phyloP scores from a whole-genome alignment of 192 early-diverging fungal genomes.

The Gamsiella multidivaricata region DNA sequence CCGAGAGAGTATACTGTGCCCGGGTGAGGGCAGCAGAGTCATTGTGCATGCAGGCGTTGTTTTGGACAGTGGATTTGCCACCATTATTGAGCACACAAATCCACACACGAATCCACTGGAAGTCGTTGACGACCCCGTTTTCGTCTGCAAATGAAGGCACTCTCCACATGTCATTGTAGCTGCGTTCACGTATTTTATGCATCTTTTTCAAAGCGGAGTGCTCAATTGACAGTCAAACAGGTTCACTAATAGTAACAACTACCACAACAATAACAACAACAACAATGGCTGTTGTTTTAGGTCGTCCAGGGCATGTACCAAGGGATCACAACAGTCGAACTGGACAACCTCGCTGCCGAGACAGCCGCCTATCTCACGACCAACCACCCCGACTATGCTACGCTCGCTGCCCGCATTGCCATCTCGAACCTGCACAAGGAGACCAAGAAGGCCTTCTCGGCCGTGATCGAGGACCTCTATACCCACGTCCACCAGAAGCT shows the following conservation, averaged over 20 bases:
- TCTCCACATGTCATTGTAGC: neutral
- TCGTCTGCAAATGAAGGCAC: too few species aligned
- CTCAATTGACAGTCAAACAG: too few species aligned
- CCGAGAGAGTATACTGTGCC: too few species aligned
- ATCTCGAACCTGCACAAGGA: slow-evolving; percentile 94
- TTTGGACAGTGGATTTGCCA: too few species aligned
- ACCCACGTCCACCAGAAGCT: slow-evolving; percentile 88
- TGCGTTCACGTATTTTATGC: neutral
- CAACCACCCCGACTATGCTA: slow-evolving; percentile 95
- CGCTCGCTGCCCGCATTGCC: slow-evolving; percentile 95
- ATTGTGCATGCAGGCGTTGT: too few species aligned
- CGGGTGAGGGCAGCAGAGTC: too few species aligned
- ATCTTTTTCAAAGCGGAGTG: too few species aligned
- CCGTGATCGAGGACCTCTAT: slow-evolving; percentile 86
- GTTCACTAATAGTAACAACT: too few species aligned
- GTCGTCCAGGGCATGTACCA: slow-evolving; percentile 95
- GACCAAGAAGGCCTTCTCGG: slow-evolving; percentile 81
- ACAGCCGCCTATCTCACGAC: slow-evolving; percentile 90
- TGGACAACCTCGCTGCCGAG: slow-evolving; percentile 97
- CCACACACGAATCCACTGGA: too few species aligned
- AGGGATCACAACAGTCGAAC: slow-evolving; percentile 95
- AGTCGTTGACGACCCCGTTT: too few species aligned
- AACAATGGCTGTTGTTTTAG: slow-evolving; percentile 40
- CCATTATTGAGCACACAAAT: too few species aligned
- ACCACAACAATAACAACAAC: neutral